Conservation (phyloP, 208 protist species). For the Naegleria fowleri region DNA sequence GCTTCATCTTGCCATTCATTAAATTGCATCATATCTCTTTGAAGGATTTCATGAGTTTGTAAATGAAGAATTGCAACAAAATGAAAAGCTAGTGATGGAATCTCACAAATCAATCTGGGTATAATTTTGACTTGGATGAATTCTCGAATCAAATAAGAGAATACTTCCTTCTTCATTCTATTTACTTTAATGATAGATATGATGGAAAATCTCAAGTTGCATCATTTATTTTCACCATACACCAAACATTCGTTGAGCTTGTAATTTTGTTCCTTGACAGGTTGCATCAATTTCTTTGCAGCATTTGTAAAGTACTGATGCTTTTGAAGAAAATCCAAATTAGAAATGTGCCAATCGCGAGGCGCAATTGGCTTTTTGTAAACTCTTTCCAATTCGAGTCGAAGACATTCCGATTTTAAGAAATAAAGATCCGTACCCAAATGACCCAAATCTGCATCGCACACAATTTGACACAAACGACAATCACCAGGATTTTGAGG, state of each 20-base stretch:
- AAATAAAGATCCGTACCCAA: constrained; percentile 24
- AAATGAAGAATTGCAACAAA: too few relatives aligned
- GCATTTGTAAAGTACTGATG: constrained; percentile 21
- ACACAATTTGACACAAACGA: background rate
- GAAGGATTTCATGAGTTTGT: too few relatives aligned
- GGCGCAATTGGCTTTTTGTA: background rate
- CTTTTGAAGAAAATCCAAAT: constrained; percentile 16
- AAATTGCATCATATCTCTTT: too few relatives aligned
- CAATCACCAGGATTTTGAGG: constrained; percentile 21
- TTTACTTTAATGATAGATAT: too few relatives aligned
- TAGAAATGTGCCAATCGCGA: background rate
- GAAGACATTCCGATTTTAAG: background rate
- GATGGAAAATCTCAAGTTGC: too few relatives aligned
- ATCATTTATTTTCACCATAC: too few relatives aligned
- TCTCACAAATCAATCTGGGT: too few relatives aligned
- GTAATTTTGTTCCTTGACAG: constrained; percentile 16
- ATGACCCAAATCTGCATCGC: constrained; percentile 24
- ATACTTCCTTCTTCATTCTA: too few relatives aligned
- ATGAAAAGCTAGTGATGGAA: too few relatives aligned
- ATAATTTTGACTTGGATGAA: too few relatives aligned
- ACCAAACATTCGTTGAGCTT: background rate
- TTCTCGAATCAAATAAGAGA: too few relatives aligned
- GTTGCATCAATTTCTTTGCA: background rate
- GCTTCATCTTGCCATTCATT: too few relatives aligned
- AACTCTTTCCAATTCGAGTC: constrained; percentile 3